Conservation (phyloP, 805 yeast genomes). For the Monosporozyma servazzii region DNA sequence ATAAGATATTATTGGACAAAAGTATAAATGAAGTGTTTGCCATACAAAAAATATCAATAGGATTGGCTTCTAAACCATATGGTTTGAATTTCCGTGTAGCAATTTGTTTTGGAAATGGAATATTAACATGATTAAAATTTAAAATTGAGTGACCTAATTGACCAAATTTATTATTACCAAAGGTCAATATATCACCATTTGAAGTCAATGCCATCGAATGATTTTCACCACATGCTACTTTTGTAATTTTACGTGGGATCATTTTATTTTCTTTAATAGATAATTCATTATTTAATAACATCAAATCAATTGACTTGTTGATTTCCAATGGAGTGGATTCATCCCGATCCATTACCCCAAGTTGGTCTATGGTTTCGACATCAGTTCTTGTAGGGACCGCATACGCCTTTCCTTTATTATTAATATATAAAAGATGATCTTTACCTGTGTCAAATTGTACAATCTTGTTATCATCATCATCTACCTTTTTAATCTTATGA, state of each 20-base stretch:
- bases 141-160: constrained; percentile 67
- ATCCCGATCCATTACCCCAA: constrained; percentile 53
- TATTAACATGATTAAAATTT: constrained; percentile 48
- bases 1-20: constrained; percentile 30
- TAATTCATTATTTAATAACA: constrained; percentile 13
- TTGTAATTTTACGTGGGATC: constrained; percentile 36
- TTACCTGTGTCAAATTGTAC: constrained; percentile 49
- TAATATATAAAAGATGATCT: constrained; percentile 57
- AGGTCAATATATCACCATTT: constrained; percentile 65
- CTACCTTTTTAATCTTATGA: constrained; percentile 8
- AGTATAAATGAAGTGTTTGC: constrained; percentile 5
- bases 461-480: constrained; percentile 49
- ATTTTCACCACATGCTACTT: constrained; percentile 63
- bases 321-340: constrained; percentile 47
- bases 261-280: constrained; percentile 15
- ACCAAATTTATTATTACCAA: constrained; percentile 83
- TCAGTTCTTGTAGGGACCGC: constrained; percentile 42
- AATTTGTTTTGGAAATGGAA: constrained; percentile 59
- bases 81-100: constrained; percentile 30
- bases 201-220: constrained; percentile 67
- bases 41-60: not conserved
- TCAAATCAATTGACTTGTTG: constrained; percentile 38
- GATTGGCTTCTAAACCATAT: constrained; percentile 33
- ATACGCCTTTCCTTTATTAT: constrained; percentile 51
- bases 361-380: constrained; percentile 58